Conservation (phyloP, 2,329 filamentous ascomycete species). For the Gnomoniopsis smithogilvyi region DNA sequence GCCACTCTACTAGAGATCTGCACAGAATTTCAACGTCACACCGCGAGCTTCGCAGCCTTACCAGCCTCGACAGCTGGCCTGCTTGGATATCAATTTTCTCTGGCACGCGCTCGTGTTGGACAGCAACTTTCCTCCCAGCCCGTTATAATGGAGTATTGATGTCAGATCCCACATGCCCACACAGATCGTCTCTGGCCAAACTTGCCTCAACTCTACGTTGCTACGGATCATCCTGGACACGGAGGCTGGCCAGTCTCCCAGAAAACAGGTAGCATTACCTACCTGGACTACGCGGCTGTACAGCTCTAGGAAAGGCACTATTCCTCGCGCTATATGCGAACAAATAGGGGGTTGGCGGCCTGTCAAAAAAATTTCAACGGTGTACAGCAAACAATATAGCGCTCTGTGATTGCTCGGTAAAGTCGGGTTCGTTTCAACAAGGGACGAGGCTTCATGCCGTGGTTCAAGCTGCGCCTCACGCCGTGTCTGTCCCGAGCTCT, state of each 20-base stretch:
- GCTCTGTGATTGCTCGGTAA: slow-evolving; percentile 1
- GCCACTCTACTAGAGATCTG: slow-evolving; percentile 11
- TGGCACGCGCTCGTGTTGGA: neutral
- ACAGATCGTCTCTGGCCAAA: neutral
- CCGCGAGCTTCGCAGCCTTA: slow-evolving; percentile 1
- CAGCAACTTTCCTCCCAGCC: neutral
- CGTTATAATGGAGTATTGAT: neutral
- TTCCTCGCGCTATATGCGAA: neutral
- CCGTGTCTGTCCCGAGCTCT: slow-evolving; percentile 4
- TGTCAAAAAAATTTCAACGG: neutral
- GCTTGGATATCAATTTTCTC: neutral
- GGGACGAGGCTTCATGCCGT: slow-evolving; percentile 10
- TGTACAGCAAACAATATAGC: neutral
- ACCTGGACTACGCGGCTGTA: neutral
- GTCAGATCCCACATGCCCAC: neutral
- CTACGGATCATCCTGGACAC: neutral
- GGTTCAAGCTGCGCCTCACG: slow-evolving; percentile 10
- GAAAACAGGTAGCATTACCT: neutral
- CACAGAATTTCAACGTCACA: slow-evolving; percentile 2
- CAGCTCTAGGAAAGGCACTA: neutral
- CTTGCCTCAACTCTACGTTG: neutral
- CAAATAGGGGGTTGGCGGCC: neutral
- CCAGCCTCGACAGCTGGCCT: slow-evolving; percentile 9
- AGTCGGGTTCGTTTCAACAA: slow-evolving; percentile 9
- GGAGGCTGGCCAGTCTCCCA: neutral